Base-by-base conservation (phyloP, 345 rosid genomes). In the Pseudoturritis turrita region DNA sequence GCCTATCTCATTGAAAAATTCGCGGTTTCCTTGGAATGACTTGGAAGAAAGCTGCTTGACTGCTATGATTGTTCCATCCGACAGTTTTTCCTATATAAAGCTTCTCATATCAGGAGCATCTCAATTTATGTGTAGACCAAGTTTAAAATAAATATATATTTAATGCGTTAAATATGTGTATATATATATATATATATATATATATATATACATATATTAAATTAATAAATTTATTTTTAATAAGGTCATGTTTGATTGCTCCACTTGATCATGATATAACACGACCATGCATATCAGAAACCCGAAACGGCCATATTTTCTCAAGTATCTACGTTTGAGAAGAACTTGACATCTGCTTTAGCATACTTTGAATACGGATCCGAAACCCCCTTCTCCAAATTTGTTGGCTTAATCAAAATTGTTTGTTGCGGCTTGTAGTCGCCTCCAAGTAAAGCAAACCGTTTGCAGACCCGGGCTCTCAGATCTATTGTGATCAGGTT, bases 1-100 rank as follows among this genome's bases (percentile, higher is more conserved):
- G 10, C 82, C 83, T 8, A 80, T 64, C 57, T 82, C 86, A 52
- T 71, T 78, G 10, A 83, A 57, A 69, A 83, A 83, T 14, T 83
- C 83, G 0, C 80, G 72, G 49, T 80, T 75, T 50, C 83, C 86
- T 50, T 82, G 86, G 11, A 61, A 50, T 15, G 86, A 79, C 62
- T 68, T 71, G 1, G 85, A 59, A 33, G 85, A 82, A 47, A 79
- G 81, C 23, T 71, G 63, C 49, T 82, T 80, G 3, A 82, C 78
- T 29, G 86, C 86, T 65, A 80, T 49, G 2, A 57, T 1, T 4
- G 66, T 70, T 1, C 83, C 83, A 70, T 66, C 74, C 2, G 31
- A 17, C 2, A 75, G 12, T 52, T 57, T 18, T 1, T 74, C 83
- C 81, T 80, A 43, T n/a, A n/a, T n/a, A n/a, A n/a, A n/a, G n/a